Base-by-base conservation (phyloP, 495 filamentous ascomycete species). In the Evansstolkia leycettana region DNA sequence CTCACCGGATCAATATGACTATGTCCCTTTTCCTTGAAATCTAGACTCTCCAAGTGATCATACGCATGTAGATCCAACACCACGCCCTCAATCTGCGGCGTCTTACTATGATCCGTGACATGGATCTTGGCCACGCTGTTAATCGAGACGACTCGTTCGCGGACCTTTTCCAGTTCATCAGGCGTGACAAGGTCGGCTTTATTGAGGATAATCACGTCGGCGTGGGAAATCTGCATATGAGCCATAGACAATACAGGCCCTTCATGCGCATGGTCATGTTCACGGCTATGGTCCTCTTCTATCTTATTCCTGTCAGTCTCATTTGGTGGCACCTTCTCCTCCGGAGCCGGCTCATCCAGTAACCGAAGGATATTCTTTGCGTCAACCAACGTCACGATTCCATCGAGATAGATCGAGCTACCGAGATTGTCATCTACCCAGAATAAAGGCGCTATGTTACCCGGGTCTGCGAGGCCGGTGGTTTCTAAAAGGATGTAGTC, bases 401-500 rank as follows among this genome's bases (percentile, higher is more conserved):
- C 90, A 52, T 98, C 90, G 8, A 98, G 75, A 54, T 89, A 96
- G 43, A 98, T 93, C 12, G 77, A 84, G 54, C 86, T 93, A 2
- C 84, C 89, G 17, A 98, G 67, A 9, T 86, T 90, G 32, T 94
- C 87, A 46, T 98, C 90, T 28, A 96, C 76, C 90, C 90, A 98
- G 59, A 98, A 98, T 12, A 96, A 58, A 0, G 92, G 90, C 2
- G 92, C 90, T 29, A 98, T 75, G 46, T 95, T 96, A 4, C 90
- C 90, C 0, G 90, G 90, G 55, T 98, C 90, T 9, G 90, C 90
- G 7, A 98, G 70, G 0, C 90, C 90, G 2, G 88, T 95, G 1
- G 92, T 96, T 59, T 98, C 90, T 16, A 98, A 80, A 1, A 98
- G 76, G 46, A 98, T 94, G 63, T 96, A 96, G 69, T 98, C 92